phyloP scores from a whole-genome alignment of 2,329 filamentous ascomycete genomes.

The Corynespora cassiicola region DNA sequence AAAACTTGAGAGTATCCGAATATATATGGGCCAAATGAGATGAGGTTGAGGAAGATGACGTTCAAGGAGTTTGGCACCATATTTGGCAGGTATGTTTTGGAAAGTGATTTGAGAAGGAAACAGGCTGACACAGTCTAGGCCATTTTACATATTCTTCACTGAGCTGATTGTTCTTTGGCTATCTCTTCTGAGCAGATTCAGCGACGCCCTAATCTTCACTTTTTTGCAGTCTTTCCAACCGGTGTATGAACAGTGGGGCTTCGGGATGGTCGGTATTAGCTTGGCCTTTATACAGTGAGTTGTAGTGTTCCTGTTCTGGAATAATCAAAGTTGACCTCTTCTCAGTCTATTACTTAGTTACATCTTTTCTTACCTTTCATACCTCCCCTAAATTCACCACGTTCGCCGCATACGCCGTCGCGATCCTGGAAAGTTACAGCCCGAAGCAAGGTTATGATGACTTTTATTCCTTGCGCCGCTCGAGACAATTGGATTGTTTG shows the following conservation, averaged over 20 bases:
- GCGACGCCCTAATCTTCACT: conserved; percentile 78
- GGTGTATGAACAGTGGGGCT: conserved; percentile 72
- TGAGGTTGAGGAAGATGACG: conserved; percentile 45
- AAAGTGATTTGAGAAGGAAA: background rate
- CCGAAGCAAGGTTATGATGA: conserved; percentile 71
- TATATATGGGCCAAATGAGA: conserved; percentile 76
- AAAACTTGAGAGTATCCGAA: conserved; percentile 64
- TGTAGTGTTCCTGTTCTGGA: background rate
- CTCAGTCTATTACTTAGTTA: conserved; percentile 63
- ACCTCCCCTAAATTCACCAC: conserved; percentile 64
- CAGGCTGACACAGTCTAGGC: conserved; percentile 53
- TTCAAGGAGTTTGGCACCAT: conserved; percentile 55
- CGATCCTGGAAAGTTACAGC: conserved; percentile 57
- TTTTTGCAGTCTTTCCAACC: conserved; percentile 73
- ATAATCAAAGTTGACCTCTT: conserved; percentile 1
- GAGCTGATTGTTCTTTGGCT: conserved; percentile 76
- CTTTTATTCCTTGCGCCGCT: conserved; percentile 68
- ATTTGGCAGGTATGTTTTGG: conserved; percentile 46
- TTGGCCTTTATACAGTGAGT: conserved; percentile 65
- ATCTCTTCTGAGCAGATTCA: conserved; percentile 75
- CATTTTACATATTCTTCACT: conserved; percentile 75
- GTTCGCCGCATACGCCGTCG: conserved; percentile 56
- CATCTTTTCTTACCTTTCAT: conserved; percentile 65
- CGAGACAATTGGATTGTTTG: conserved; percentile 71
- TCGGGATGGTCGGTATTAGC: conserved; percentile 63